Conservation (phyloP, 2,329 filamentous ascomycete species). For the Onygenales sp. region DNA sequence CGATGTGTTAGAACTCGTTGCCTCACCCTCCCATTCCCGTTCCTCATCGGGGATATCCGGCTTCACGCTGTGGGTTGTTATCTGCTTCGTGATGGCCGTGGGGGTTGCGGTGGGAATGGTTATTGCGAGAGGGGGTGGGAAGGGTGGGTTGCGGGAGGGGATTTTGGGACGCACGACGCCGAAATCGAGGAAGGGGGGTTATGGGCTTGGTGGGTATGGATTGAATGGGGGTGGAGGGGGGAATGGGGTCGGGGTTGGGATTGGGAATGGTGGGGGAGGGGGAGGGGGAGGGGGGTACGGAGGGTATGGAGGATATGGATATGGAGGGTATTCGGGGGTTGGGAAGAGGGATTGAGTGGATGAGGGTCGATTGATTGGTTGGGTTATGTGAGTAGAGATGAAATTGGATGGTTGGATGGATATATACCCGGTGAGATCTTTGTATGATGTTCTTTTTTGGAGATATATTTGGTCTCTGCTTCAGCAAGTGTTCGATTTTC, state of each 20-base stretch:
- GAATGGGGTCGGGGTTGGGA: slow-evolving; percentile 10
- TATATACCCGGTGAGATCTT: not conserved
- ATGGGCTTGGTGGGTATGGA: slow-evolving; percentile 44
- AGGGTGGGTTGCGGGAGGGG: slow-evolving; percentile 21
- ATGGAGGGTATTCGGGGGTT: not conserved
- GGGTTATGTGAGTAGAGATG: too few relatives aligned
- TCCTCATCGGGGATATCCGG: slow-evolving; percentile 1
- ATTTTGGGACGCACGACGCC: slow-evolving; percentile 42
- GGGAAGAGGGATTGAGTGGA: too few relatives aligned
- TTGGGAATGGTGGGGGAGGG: slow-evolving; percentile 7
- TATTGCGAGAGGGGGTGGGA: slow-evolving; percentile 24
- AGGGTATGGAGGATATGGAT: slow-evolving; percentile 30
- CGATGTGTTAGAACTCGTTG: slow-evolving; percentile 26
- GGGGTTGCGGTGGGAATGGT: slow-evolving; percentile 27
- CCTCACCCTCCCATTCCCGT: slow-evolving; percentile 8
- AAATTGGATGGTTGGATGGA: too few relatives aligned
- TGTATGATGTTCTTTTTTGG: not conserved
- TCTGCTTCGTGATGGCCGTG: slow-evolving; percentile 26
- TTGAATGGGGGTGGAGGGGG: slow-evolving; percentile 24
- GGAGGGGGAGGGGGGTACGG: slow-evolving; percentile 25
- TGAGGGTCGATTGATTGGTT: too few relatives aligned
- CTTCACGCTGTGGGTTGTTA: slow-evolving; percentile 18
- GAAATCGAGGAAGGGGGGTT: slow-evolving; percentile 44
- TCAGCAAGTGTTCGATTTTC: not conserved
- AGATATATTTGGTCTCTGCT: not conserved